A percentile compares a stretch with the other conserved stretches of the same genome.
phyloP scores from a whole-genome alignment of 192 early-diverging fungal genomes.

The Mortierella alpina region DNA sequence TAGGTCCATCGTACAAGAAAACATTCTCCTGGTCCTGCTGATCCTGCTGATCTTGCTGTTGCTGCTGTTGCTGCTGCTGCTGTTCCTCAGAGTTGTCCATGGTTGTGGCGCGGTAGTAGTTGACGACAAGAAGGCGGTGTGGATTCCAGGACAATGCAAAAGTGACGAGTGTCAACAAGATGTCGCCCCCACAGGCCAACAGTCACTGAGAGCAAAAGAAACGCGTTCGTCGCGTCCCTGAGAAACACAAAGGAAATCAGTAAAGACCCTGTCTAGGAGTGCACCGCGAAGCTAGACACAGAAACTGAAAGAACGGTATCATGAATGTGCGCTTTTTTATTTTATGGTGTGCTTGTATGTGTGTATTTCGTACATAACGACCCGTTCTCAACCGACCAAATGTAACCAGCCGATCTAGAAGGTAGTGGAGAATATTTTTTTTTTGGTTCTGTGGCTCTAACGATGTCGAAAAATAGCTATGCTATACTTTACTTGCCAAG shows the following conservation, averaged over 20 bases:
- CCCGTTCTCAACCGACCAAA: background rate
- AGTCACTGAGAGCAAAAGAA: too few species aligned
- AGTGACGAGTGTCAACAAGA: background rate
- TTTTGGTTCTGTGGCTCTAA: slow-evolving; percentile 7
- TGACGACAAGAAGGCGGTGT: background rate
- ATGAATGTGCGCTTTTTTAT: background rate
- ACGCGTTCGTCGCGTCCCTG: too few species aligned
- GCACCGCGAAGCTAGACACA: too few species aligned
- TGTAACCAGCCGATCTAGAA: slow-evolving; percentile 25
- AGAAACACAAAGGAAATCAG: too few species aligned
- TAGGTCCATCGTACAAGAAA: slow-evolving; percentile 43
- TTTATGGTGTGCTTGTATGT: slow-evolving; percentile 4
- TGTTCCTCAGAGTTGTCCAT: slow-evolving; percentile 23
- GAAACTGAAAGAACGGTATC: too few species aligned
- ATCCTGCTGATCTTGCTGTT: slow-evolving; percentile 11
- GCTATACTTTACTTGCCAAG: slow-evolving; percentile 38
- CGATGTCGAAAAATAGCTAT: slow-evolving; percentile 1
- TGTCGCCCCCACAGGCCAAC: too few species aligned
- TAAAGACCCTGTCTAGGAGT: too few species aligned
- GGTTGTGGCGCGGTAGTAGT: background rate
- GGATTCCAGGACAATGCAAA: background rate
- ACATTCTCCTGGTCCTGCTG: slow-evolving; percentile 15
- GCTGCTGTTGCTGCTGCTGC: background rate
- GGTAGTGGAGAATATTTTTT: slow-evolving; percentile 6
- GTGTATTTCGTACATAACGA: background rate